Base-by-base conservation (phyloP, 1,284 basidiomycete genomes). In the Moesziomyces antarcticus region DNA sequence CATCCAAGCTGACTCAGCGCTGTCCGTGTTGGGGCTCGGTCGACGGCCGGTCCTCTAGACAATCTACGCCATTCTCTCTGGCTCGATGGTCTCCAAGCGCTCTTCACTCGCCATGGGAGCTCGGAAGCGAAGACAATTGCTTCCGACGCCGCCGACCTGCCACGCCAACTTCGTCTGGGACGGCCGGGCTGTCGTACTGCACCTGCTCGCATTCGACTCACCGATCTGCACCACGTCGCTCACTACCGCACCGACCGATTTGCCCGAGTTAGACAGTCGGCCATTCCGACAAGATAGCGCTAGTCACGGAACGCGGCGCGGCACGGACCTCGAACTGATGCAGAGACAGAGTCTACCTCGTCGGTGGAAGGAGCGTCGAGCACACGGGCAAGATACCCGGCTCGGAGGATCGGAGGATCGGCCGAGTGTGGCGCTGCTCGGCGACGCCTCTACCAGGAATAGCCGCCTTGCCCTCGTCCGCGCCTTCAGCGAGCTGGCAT, bases 251-350 rank as follows among this genome's bases (percentile, higher is more conserved):
- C 56, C 66, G 14, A 41, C 59, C 18, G 56, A 59, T 45, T 55
- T 68, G 30, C 41, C 55, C 59, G 21, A 44, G 22, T 50, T 48
- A 52, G 16, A 63, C 71, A 50, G 75, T 77, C 43, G 61, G 72
- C 42, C 68, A 73, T 9, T 64, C 56, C 16, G 85, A 79, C 71
- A 84, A 83, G 75, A 85, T 92, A 20, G 91, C 91, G 8, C 84
- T 93, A 35, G 90, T 93, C 33, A 91, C 92, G 0, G 92, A 92
- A 45, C n/a, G n/a, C n/a, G n/a, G n/a, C 92, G 92, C 6, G 92
- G 90, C 24, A 91, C 91, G 0, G 92, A 92, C 2, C 93, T 93
- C 48, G 85, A 85, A 6, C 84, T 90, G 64, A 90, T 91, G 89
- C 92, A 92, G 59, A 30, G 91, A 92, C 16, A 91, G 89, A 71